phyloP scores from a whole-genome alignment of 225 moss, liverwort and hornwort species.

The Climacium dendroides region DNA sequence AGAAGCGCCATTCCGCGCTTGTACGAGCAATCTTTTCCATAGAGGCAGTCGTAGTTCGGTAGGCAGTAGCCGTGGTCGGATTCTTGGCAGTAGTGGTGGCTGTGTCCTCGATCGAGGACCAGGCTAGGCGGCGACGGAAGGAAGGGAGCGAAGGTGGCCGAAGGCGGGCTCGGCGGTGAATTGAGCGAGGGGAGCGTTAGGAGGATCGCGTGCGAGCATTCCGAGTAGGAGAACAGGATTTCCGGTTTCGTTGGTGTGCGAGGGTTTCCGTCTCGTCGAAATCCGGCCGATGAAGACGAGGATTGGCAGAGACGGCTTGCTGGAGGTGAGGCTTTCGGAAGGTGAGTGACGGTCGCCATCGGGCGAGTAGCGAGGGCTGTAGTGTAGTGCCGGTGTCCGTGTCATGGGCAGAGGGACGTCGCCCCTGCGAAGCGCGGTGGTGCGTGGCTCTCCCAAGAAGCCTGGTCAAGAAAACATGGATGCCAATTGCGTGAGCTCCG shows the following conservation, averaged over 20 bases:
- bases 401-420: conserved; percentile 51
- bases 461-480: conserved; percentile 30
- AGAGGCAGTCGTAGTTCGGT: neutral
- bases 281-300: conserved; percentile 21
- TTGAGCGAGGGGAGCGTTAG: neutral
- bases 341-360: conserved; percentile 8
- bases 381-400: neutral
- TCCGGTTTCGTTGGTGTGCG: neutral
- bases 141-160: neutral
- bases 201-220: neutral
- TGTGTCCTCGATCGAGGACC: neutral
- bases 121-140: neutral
- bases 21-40: too few relatives aligned
- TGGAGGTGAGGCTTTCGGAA: conserved; percentile 8
- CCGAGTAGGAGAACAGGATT: neutral
- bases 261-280: neutral
- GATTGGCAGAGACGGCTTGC: neutral
- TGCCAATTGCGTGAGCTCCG: conserved; percentile 1
- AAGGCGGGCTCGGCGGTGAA: neutral
- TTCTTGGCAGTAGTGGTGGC: neutral
- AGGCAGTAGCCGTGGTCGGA: too few relatives aligned
- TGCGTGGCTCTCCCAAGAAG: conserved; percentile 58
- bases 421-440: conserved; percentile 46
- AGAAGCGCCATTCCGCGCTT: neutral
- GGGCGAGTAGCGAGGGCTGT: neutral